phyloP scores from a whole-genome alignment of 2,329 filamentous ascomycete species.

The Cladophialophora carrionii region DNA sequence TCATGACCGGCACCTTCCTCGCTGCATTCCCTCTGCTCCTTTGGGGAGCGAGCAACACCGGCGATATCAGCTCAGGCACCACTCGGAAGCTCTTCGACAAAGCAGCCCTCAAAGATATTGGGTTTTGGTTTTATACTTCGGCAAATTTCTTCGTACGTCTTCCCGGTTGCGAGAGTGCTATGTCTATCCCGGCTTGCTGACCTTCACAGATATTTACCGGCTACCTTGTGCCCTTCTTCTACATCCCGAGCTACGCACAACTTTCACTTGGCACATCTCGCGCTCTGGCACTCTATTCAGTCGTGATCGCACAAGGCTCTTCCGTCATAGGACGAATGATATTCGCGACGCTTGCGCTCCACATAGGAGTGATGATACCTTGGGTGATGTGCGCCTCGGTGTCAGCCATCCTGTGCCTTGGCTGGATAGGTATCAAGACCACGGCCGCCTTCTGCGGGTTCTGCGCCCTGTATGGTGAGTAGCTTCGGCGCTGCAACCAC shows the following conservation, averaged over 20 bases:
- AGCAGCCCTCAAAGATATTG: slow-evolving; percentile 50
- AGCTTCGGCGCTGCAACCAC: background rate
- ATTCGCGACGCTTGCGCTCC: slow-evolving; percentile 60
- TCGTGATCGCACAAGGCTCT: slow-evolving; percentile 65
- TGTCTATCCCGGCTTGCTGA: background rate
- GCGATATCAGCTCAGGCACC: slow-evolving; percentile 45
- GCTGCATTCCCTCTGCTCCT: slow-evolving; percentile 39
- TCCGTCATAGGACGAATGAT: slow-evolving; percentile 59
- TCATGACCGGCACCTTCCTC: slow-evolving; percentile 42
- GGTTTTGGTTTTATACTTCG: slow-evolving; percentile 48
- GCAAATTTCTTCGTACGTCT: slow-evolving; percentile 42
- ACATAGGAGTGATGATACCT: slow-evolving; percentile 60
- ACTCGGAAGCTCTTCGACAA: slow-evolving; percentile 51
- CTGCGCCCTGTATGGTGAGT: slow-evolving; percentile 58
- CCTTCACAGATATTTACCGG: slow-evolving; percentile 45
- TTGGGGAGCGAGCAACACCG: slow-evolving; percentile 38
- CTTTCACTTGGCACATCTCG: slow-evolving; percentile 42
- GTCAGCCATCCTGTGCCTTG: slow-evolving; percentile 49
- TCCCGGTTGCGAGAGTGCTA: background rate
- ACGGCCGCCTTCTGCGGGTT: slow-evolving; percentile 60
- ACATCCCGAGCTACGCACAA: slow-evolving; percentile 45
- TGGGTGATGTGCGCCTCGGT: slow-evolving; percentile 52
- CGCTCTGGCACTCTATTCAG: slow-evolving; percentile 56
- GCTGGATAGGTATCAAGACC: slow-evolving; percentile 60
- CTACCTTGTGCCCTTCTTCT: slow-evolving; percentile 55